These are phyloP conservation scores for Planoprotostelium fungivorum DNA, from an alignment of 78 protist species.

Conservation along the genomic window DNA sequence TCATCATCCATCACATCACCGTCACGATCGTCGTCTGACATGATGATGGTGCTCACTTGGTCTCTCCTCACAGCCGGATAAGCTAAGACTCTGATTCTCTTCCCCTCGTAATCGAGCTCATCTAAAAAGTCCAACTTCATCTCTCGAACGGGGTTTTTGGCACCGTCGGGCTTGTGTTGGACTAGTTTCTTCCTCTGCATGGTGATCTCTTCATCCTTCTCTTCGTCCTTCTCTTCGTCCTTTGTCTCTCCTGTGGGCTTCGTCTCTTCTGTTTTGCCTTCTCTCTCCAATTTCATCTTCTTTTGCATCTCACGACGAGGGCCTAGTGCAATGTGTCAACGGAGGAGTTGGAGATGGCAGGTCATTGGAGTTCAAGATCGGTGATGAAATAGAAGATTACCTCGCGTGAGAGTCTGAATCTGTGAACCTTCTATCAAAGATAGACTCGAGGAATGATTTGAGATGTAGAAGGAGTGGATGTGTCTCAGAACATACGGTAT, in stretches of 20 bases:
- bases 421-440: not conserved
- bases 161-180: not conserved
- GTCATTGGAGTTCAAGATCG: too few relatives aligned
- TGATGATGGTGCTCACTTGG: not conserved
- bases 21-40: not conserved
- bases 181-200: not conserved
- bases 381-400: too few relatives aligned
- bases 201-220: not conserved
- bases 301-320: too few relatives aligned
- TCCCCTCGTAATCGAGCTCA: not conserved
- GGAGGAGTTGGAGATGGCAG: too few relatives aligned
- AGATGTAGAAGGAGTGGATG: not conserved
- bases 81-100: not conserved
- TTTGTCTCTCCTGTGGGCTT: not conserved
- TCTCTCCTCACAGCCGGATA: not conserved
- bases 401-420: too few relatives aligned
- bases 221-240: not conserved
- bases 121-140: not conserved
- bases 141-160: not conserved
- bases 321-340: too few relatives aligned
- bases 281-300: too few relatives aligned
- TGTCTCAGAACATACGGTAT: not conserved
- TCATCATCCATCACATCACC: not conserved
- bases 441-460: not conserved
- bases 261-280: too few relatives aligned